Percentiles rank a stretch among this genome's conserved stretches.
Evolutionary conservation across 2,329 filamentous ascomycete species (phyloP).

Genomic region (Fusarium newnesense): DNA sequence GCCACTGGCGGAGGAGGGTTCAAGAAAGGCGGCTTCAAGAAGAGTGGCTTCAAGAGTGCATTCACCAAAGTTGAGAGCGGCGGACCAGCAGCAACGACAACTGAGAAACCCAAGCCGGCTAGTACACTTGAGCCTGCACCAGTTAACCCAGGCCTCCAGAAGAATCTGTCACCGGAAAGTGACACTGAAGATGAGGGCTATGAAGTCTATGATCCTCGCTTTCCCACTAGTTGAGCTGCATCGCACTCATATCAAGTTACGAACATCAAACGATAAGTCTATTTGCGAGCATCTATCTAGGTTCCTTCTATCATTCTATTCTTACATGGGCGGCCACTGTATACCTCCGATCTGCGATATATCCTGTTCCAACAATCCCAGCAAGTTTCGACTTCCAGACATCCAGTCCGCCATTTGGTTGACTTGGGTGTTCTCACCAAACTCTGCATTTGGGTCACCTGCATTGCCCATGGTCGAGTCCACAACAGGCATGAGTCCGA

Average conservation of each 20-base stretch:
- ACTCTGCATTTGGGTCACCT: conserved; percentile 31
- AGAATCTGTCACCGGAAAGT: conserved; percentile 58
- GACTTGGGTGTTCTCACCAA: conserved; percentile 46
- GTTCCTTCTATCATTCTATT: background rate
- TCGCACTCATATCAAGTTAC: background rate
- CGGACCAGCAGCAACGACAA: conserved; percentile 50
- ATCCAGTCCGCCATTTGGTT: conserved; percentile 72
- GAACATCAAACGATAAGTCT: background rate
- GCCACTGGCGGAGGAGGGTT: conserved; percentile 59
- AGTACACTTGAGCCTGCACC: conserved; percentile 34
- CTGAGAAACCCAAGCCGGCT: conserved; percentile 51
- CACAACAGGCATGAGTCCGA: conserved; percentile 66
- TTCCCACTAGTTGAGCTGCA: conserved; percentile 67
- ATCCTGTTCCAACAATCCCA: conserved; percentile 73
- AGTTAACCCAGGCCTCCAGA: conserved; percentile 35
- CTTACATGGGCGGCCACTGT: conserved; percentile 46
- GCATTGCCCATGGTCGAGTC: conserved; percentile 42
- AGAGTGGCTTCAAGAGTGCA: conserved; percentile 83
- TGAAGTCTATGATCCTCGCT: conserved; percentile 71
- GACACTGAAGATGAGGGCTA: conserved; percentile 78
- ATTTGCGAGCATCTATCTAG: conserved; percentile 7
- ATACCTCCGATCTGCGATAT: conserved; percentile 57
- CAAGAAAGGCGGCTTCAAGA: conserved; percentile 80
- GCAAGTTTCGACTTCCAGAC: conserved; percentile 71
- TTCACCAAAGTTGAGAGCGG: conserved; percentile 66